phyloP scores from a whole-genome alignment of 169 alveolate genomes.

The Plasmodium reichenowi region DNA sequence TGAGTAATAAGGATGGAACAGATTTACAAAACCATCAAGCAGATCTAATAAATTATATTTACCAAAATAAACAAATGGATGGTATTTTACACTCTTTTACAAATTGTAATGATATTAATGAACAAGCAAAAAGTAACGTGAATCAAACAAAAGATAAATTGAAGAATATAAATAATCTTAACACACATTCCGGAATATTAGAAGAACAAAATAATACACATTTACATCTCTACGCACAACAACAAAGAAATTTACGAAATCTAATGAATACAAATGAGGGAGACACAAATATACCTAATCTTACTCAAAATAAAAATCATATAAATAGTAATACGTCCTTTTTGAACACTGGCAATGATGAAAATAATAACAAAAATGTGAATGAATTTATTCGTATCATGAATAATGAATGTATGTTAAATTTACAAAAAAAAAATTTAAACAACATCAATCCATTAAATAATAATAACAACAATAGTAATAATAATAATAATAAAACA shows the following conservation, averaged over 20 bases:
- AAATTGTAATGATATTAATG: not conserved
- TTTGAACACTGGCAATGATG: not conserved
- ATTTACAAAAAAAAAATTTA: not conserved
- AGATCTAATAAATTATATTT: slow-evolving; percentile 37
- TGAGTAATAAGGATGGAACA: too few relatives aligned
- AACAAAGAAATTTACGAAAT: not conserved
- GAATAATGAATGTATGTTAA: not conserved
- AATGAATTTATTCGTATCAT: not conserved
- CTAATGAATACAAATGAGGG: not conserved
- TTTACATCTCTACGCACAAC: not conserved
- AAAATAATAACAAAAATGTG: not conserved
- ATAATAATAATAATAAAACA: not conserved
- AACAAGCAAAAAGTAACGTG: not conserved
- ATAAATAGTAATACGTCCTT: not conserved
- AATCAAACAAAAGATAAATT: too few relatives aligned
- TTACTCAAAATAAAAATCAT: not conserved
- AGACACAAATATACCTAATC: not conserved
- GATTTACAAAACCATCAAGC: not conserved
- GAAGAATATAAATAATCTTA: not conserved
- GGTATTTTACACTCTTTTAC: not conserved
- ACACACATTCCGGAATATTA: not conserved
- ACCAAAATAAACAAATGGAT: slow-evolving; percentile 26
- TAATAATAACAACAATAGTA: too few relatives aligned
- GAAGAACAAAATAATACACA: not conserved
- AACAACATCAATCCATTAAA: too few relatives aligned